Evolutionary conservation across 768 basidiomycete species (phyloP).

Genomic region (Boletus rex-veris): DNA sequence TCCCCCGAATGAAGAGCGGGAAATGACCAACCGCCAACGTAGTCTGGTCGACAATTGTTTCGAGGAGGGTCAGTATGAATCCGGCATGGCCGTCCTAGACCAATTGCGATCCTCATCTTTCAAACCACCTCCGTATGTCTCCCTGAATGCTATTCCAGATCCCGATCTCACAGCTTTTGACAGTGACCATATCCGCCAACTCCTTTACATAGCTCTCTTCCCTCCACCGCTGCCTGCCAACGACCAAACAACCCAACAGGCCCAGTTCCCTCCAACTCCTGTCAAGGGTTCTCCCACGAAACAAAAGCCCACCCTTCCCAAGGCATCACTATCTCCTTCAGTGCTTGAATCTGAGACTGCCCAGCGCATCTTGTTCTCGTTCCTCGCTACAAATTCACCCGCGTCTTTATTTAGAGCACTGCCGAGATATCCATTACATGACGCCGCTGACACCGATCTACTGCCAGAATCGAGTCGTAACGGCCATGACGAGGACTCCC

Average conservation of each 20-base stretch:
- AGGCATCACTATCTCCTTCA: constrained; percentile 42
- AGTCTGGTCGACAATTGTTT: constrained; percentile 68
- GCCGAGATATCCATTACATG: constrained; percentile 42
- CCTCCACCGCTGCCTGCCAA: constrained; percentile 35
- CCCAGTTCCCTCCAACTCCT: constrained; percentile 30
- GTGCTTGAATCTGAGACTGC: constrained; percentile 48
- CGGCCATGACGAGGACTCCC: constrained; percentile 49
- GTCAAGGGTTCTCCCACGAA: constrained; percentile 49
- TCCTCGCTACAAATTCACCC: constrained; percentile 55
- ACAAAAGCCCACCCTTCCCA: constrained; percentile 38
- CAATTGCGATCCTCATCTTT: constrained; percentile 56
- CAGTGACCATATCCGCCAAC: constrained; percentile 63
- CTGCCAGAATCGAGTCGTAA: constrained; percentile 13
- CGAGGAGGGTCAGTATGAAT: constrained; percentile 74
- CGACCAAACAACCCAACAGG: constrained; percentile 17
- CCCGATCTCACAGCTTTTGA: constrained; percentile 11
- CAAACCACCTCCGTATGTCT: constrained; percentile 56
- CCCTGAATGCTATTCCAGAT: constrained; percentile 6
- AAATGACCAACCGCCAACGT: constrained; percentile 47
- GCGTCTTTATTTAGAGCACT: constrained; percentile 50
- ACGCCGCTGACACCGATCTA: constrained; percentile 1
- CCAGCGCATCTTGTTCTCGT: constrained; percentile 51
- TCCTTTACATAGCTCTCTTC: constrained; percentile 69
- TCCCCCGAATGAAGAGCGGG: constrained; percentile 32
- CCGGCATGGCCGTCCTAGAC: constrained; percentile 59